Evolutionary conservation across 2,329 filamentous ascomycete species (phyloP).

Genomic region (Phyllosticta citribraziliensis): DNA sequence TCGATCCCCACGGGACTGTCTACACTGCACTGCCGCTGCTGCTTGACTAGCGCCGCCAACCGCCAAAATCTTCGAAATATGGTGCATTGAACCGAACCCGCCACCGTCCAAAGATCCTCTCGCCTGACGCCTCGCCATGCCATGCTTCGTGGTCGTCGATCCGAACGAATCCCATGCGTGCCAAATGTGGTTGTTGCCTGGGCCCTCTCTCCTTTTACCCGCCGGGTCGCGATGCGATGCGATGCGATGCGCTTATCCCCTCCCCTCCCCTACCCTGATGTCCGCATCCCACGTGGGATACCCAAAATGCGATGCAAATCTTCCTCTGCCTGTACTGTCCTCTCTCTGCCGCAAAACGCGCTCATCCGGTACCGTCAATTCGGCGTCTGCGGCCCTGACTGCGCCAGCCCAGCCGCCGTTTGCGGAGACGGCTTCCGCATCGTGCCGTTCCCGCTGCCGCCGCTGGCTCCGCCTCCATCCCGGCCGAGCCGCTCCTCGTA

Average conservation of each 20-base stretch:
- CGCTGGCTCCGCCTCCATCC: conserved; percentile 13
- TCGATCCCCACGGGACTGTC: not conserved
- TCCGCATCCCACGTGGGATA: not conserved
- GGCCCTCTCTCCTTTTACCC: no score
- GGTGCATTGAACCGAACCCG: no score
- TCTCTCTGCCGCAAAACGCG: not conserved
- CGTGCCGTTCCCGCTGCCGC: not conserved
- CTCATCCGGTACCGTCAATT: not conserved
- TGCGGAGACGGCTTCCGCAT: not conserved
- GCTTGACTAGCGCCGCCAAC: no score
- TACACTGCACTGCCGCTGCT: no score
- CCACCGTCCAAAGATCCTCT: not conserved
- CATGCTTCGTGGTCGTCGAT: not conserved
- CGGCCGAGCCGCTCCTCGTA: conserved; percentile 31
- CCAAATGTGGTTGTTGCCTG: not conserved
- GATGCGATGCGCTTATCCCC: not conserved
- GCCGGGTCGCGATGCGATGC: not conserved
- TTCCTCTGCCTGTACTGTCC: not conserved
- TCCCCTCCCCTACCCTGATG: not conserved
- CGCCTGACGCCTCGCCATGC: not conserved
- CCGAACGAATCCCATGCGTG: not conserved
- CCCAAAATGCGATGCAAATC: not conserved
- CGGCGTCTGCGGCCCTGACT: not conserved
- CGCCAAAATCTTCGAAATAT: no score
- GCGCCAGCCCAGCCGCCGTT: not conserved